These are phyloP conservation scores for Taphrina betulina DNA, from an alignment of 1,139 yeast genomes.

Conservation along the genomic window DNA sequence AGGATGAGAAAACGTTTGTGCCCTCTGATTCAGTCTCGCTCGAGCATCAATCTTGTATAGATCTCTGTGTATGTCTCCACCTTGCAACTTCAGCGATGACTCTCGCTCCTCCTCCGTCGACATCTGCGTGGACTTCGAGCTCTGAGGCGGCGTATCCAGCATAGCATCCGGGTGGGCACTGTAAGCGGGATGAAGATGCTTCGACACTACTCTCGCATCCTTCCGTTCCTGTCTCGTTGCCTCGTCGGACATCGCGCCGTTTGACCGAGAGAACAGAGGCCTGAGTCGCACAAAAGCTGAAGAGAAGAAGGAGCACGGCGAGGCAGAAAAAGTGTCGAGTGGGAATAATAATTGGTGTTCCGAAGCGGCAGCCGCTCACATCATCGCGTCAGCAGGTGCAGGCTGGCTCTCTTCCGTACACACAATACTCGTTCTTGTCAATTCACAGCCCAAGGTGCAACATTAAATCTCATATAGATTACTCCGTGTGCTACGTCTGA, in stretches of 20 bases:
- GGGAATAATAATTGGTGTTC: too few relatives aligned
- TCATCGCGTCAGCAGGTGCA: too few relatives aligned
- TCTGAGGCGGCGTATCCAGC: background rate
- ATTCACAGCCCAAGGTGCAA: too few relatives aligned
- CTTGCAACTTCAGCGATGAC: slow-evolving; percentile 61
- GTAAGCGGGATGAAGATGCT: slow-evolving; percentile 21
- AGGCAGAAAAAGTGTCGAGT: background rate
- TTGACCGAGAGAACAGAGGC: too few relatives aligned
- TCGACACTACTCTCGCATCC: slow-evolving; percentile 14
- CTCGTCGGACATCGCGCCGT: too few relatives aligned
- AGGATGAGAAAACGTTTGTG: slow-evolving; percentile 50
- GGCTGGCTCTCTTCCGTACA: too few relatives aligned
- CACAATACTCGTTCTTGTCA: too few relatives aligned
- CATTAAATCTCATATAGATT: too few relatives aligned
- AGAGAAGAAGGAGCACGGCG: background rate
- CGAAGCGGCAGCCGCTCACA: too few relatives aligned
- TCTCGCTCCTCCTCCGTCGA: slow-evolving; percentile 13
- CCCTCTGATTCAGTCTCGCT: slow-evolving; percentile 40
- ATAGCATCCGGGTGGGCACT: slow-evolving; percentile 19
- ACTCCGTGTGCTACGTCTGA: background rate
- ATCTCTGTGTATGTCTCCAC: slow-evolving; percentile 85
- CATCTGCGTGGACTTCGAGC: background rate
- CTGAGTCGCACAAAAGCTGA: too few relatives aligned
- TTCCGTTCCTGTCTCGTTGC: slow-evolving; percentile 1
- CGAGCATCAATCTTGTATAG: slow-evolving; percentile 59